Conservation (phyloP, 2,329 filamentous ascomycete genomes). For the Penicillium sp. region DNA sequence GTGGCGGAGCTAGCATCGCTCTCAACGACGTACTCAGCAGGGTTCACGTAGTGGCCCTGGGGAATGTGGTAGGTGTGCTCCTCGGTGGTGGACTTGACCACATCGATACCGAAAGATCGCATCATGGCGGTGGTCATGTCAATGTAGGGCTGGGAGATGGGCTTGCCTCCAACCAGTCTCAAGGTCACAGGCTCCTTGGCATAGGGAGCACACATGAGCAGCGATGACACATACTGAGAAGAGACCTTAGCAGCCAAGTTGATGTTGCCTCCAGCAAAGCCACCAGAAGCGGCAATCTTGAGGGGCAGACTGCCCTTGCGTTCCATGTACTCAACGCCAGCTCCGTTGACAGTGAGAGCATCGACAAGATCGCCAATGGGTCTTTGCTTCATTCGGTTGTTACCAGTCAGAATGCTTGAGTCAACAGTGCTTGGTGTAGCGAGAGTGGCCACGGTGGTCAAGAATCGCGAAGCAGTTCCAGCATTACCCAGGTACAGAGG, state of each 20-base stretch:
- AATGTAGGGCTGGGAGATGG: conserved; percentile 95
- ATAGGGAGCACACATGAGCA: conserved; percentile 95
- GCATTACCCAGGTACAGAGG: conserved; percentile 94
- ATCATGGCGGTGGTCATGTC: conserved; percentile 99
- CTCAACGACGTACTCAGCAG: conserved; percentile 83
- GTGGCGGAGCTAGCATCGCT: conserved; percentile 98
- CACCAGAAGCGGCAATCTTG: conserved; percentile 76
- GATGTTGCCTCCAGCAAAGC: conserved; percentile 82
- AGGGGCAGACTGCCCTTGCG: conserved; percentile 81
- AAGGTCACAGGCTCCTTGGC: conserved; percentile 92
- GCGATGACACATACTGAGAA: conserved; percentile 97
- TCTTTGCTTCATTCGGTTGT: conserved; percentile 92
- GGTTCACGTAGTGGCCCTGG: conserved; percentile 78
- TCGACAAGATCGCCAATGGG: conserved; percentile 93
- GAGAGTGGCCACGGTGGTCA: conserved; percentile 87
- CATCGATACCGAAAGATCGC: conserved; percentile 82
- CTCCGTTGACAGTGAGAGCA: conserved; percentile 81
- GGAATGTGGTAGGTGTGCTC: conserved; percentile 94
- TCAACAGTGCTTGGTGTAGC: conserved; percentile 65
- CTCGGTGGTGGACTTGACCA: conserved; percentile 73
- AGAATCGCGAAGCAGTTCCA: conserved; percentile 90
- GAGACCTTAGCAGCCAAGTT: conserved; percentile 93
- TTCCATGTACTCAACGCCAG: conserved; percentile 83
- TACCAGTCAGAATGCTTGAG: conserved; percentile 84
- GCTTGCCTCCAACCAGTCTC: conserved; percentile 89